These are phyloP conservation scores for Gracilariopsis chorda DNA, from an alignment of 23 red algal genomes.

Conservation along the genomic window DNA sequence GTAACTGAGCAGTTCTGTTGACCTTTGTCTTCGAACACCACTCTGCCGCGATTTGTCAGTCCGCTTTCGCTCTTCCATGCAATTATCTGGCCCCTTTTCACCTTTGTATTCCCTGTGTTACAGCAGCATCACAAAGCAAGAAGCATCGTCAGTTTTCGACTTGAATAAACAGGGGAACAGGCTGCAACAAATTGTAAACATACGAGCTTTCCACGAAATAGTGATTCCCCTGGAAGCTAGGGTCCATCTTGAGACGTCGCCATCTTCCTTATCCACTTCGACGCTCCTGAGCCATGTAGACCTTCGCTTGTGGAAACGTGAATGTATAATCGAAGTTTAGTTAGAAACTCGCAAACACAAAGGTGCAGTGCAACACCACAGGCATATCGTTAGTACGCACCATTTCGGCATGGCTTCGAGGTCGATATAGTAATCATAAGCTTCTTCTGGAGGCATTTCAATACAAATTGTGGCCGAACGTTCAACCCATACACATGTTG, in stretches of 20 bases:
- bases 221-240: conserved; percentile 50
- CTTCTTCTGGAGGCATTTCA: conserved; percentile 2
- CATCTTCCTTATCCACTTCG: conserved; percentile 50
- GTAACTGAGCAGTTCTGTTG: conserved; percentile 25
- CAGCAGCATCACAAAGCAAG: no score
- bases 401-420: conserved; percentile 52
- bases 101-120: conserved; percentile 38
- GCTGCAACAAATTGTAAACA: neutral
- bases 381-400: conserved; percentile 8
- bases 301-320: neutral
- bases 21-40: conserved; percentile 13
- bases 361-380: no score
- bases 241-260: conserved; percentile 54
- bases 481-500: conserved; percentile 48
- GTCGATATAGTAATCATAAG: conserved; percentile 42
- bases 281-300: conserved; percentile 65
- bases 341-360: no score
- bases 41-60: conserved; percentile 62
- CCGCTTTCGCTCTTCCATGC: conserved; percentile 75
- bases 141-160: no score
- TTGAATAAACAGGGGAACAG: neutral
- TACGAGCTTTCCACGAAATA: conserved; percentile 65
- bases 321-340: no score
- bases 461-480: conserved; percentile 23
- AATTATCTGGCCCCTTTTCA: conserved; percentile 60